Base-by-base conservation (phyloP, 139 green algal species). In the Pleodorina starrii region DNA sequence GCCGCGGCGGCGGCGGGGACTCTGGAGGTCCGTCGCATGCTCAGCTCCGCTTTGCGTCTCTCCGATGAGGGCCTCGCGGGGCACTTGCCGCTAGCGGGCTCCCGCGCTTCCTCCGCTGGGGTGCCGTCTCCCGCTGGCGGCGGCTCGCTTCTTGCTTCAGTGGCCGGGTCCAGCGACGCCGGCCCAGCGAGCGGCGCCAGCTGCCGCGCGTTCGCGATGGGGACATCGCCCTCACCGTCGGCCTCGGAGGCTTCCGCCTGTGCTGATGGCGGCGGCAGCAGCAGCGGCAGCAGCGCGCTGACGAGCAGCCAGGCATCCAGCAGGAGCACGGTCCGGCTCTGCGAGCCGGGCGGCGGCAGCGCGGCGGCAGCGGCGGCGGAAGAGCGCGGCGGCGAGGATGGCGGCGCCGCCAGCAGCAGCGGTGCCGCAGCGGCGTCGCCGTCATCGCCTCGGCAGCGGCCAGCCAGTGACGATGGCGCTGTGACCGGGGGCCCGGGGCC, bases 291-390 rank as follows among this genome's bases (percentile, higher is more conserved):
- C 29, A 43, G 72, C 25, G 38, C 46, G 38, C 19, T 46, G 32
- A 35, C 43, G 9, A 80, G 72, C 72, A 80, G 72, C 72, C 72
- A 80, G 42, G 42, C 72, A 5, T 80, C 72, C 40, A 80, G 72
- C 42, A 40, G 72, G 40, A 80, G 72, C 42, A 46, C 32, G 19
- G 21, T 76, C 46, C 14, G 35, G 68, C 68, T 76, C 17, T 25
- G 10, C 14, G 68, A 76, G 68, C 36, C 38, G 32, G 36, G 35
- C 32, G 38, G 36, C 68, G 68, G 68, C 29, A 40, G 29, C 19
- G 35, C 35, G 32, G 68, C 4, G 32, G 68, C 43, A 0, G 21
- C 42, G 42, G 25, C 40, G 4, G 42, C 72, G 43, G 72, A 80
- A 38, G 11, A 54, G 38, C 35, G 54, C 54, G 54, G 5, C 29